Conservation (phyloP, 2,329 filamentous ascomycete species). For the Fusarium avenaceum region DNA sequence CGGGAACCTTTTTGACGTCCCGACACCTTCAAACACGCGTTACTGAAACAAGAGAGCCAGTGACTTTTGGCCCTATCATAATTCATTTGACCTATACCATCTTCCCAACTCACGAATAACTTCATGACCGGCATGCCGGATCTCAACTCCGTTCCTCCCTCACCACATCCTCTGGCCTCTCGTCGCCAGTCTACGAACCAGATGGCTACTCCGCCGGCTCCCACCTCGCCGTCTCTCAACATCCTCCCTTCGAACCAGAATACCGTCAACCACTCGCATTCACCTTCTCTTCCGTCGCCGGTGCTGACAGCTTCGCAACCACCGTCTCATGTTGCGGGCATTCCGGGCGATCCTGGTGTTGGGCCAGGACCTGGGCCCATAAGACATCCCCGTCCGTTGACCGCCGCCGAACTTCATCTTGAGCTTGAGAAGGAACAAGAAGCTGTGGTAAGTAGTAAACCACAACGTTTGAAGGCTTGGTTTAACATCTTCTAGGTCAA, state of each 20-base stretch:
- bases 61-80: background rate
- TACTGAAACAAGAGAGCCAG: background rate
- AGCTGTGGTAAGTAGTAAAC: constrained; percentile 75
- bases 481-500: constrained; percentile 75
- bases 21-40: constrained; percentile 31
- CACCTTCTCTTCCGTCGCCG: constrained; percentile 52
- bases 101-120: background rate
- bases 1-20: constrained; percentile 19
- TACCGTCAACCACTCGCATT: constrained; percentile 59
- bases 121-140: constrained; percentile 61
- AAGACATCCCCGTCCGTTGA: constrained; percentile 88
- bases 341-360: constrained; percentile 57
- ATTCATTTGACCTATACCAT: background rate
- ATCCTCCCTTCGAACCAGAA: constrained; percentile 70
- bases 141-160: constrained; percentile 68
- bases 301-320: constrained; percentile 51
- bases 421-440: constrained; percentile 97
- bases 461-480: background rate
- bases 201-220: constrained; percentile 57
- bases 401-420: constrained; percentile 87
- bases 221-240: constrained; percentile 63
- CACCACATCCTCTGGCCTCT: constrained; percentile 60
- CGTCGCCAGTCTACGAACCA: constrained; percentile 61
- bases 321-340: constrained; percentile 27
- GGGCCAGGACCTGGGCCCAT: constrained; percentile 77